phyloP scores from a whole-genome alignment of 140 eudicot species.

The Cichorium intybus region DNA sequence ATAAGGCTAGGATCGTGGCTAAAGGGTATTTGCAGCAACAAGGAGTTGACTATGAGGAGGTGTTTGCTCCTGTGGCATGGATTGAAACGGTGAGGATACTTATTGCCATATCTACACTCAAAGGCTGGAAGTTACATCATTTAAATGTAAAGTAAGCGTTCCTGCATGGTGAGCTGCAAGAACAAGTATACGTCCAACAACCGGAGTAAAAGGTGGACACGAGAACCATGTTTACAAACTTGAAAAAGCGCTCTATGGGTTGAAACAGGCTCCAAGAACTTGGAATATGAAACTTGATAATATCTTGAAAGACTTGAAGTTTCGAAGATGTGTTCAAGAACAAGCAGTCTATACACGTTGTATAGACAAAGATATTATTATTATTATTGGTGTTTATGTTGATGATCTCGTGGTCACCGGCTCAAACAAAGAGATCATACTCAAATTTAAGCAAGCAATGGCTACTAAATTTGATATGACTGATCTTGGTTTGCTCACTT shows the following conservation, averaged over 20 bases:
- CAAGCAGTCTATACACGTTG: background rate
- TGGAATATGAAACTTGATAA: background rate
- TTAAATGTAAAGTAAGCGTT: background rate
- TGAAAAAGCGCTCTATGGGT: background rate
- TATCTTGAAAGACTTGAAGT: background rate
- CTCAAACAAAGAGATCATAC: background rate
- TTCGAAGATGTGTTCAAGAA: background rate
- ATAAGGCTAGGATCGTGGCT: conserved; percentile 3
- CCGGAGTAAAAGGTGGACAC: too few species aligned
- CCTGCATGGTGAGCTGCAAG: background rate
- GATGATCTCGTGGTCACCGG: background rate
- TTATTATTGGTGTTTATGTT: background rate
- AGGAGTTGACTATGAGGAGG: conserved; percentile 6
- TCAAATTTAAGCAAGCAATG: background rate
- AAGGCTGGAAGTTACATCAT: background rate
- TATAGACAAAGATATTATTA: too few species aligned
- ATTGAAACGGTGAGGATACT: background rate
- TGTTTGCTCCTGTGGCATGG: conserved; percentile 1
- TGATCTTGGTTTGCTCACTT: too few species aligned
- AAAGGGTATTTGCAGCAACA: background rate
- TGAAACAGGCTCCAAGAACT: background rate
- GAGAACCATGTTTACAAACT: background rate
- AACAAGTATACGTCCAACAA: background rate
- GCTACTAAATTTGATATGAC: background rate
- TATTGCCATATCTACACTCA: background rate